A percentile compares a stretch with the other conserved stretches of the same genome.
Conservation (phyloP, 164 flowering plant genomes). For the Cinnamomum chago region DNA sequence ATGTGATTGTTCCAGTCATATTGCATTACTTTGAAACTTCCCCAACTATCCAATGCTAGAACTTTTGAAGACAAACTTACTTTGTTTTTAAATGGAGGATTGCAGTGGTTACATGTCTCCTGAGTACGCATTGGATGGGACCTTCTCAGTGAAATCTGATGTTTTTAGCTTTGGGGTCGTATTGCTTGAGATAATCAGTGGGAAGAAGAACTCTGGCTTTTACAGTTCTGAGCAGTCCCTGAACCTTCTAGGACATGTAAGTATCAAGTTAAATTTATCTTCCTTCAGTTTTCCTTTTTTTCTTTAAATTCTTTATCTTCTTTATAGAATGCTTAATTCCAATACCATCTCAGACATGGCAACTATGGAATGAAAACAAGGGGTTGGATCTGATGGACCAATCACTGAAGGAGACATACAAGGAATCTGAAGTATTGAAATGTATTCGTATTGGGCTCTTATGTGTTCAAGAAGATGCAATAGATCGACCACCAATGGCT, state of each 20-base stretch:
- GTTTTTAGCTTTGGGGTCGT: constrained; percentile 11
- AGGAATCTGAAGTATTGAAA: neutral
- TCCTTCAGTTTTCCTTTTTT: neutral
- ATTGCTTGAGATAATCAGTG: constrained; percentile 8
- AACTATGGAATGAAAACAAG: constrained; percentile 10
- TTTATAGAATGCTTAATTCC: neutral
- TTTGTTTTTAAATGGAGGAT: neutral
- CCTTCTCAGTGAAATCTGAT: neutral
- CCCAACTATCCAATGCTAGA: neutral
- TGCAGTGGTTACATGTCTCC: constrained; percentile 8
- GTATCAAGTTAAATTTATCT: neutral
- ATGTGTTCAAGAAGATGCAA: constrained; percentile 11
- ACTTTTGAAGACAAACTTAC: neutral
- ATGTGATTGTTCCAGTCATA: neutral
- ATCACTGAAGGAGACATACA: neutral
- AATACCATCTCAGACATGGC: constrained; percentile 5
- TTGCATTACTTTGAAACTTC: neutral
- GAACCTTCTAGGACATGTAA: constrained; percentile 10
- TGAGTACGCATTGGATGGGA: constrained; percentile 3
- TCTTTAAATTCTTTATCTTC: neutral
- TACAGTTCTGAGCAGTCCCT: constrained; percentile 6
- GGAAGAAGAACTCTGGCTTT: constrained; percentile 17
- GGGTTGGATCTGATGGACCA: constrained; percentile 7
- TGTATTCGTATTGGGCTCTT: constrained; percentile 9
- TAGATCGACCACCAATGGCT: constrained; percentile 4